These are phyloP conservation scores for Fremontodendron californicum DNA, from an alignment of 345 rosid species.

Conservation along the genomic window DNA sequence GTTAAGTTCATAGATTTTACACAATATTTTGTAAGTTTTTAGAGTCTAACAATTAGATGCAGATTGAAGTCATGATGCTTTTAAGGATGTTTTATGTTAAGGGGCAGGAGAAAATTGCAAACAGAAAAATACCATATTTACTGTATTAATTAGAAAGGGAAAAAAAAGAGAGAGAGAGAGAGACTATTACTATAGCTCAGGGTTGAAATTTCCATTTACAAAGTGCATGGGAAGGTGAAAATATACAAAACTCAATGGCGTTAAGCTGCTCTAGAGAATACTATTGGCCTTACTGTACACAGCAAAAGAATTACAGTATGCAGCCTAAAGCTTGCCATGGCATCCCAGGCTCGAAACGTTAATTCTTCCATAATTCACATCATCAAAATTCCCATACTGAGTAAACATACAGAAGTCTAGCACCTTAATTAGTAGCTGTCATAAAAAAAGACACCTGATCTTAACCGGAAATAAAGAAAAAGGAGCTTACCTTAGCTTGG, in stretches of 20 bases:
- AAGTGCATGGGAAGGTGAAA: background rate
- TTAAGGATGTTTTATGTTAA: no score
- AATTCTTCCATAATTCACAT: background rate
- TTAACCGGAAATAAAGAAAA: background rate
- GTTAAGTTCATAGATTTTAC: no score
- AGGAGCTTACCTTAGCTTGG: conserved; percentile 23
- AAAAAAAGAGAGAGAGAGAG: no score
- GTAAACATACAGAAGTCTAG: background rate
- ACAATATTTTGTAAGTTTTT: no score
- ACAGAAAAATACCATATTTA: background rate
- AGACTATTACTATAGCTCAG: background rate
- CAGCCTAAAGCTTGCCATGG: background rate
- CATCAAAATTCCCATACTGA: background rate
- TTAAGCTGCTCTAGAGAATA: background rate
- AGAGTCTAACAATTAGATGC: no score
- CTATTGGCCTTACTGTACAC: background rate
- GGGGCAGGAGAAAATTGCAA: no score
- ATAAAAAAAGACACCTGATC: background rate
- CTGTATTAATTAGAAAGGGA: background rate
- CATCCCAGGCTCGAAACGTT: background rate
- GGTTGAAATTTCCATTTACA: background rate
- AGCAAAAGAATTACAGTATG: background rate
- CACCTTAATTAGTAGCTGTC: background rate
- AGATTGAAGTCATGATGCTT: no score
- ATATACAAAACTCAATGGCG: background rate